phyloP scores from a whole-genome alignment of 495 filamentous ascomycete species.

The Entonaema liquescens region DNA sequence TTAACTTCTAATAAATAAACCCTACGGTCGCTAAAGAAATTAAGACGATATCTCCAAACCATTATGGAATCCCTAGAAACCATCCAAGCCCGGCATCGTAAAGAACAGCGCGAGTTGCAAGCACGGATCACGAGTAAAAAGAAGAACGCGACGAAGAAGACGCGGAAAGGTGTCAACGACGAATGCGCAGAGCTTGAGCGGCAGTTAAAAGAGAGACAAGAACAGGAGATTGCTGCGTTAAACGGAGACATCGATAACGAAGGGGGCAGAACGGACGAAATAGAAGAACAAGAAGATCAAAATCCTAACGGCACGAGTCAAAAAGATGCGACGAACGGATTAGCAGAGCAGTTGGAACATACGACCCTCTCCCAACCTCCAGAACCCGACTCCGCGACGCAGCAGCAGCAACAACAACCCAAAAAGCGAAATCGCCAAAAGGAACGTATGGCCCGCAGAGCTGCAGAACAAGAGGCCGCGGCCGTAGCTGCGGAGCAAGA shows the following conservation, averaged over 20 bases:
- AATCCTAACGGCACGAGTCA: conserved; percentile 26
- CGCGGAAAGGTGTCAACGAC: conserved; percentile 84
- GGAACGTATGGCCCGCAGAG: conserved; percentile 85
- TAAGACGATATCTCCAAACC: not conserved
- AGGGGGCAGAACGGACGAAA: conserved; percentile 13
- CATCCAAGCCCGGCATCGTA: conserved; percentile 80
- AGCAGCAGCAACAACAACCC: conserved; percentile 33
- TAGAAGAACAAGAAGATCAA: conserved; percentile 36
- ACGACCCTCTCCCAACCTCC: conserved; percentile 25
- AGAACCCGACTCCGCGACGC: conserved; percentile 20
- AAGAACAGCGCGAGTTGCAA: conserved; percentile 88
- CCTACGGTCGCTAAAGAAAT: not conserved
- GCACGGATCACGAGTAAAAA: conserved; percentile 89
- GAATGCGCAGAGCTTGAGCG: conserved; percentile 80
- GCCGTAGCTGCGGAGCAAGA: conserved; percentile 74
- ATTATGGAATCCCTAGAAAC: conserved; percentile 69
- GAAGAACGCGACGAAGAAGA: conserved; percentile 95
- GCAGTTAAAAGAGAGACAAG: conserved; percentile 72
- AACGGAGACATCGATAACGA: conserved; percentile 47
- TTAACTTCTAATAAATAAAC: not conserved
- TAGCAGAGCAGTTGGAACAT: conserved; percentile 31
- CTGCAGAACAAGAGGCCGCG: conserved; percentile 79
- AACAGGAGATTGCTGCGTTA: conserved; percentile 69
- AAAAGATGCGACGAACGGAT: conserved; percentile 24
- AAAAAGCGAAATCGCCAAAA: conserved; percentile 93